A percentile compares a stretch with the other conserved stretches of the same genome.
Conservation (phyloP, 2,329 filamentous ascomycete species). For the Fonsecaea multimorphosa region DNA sequence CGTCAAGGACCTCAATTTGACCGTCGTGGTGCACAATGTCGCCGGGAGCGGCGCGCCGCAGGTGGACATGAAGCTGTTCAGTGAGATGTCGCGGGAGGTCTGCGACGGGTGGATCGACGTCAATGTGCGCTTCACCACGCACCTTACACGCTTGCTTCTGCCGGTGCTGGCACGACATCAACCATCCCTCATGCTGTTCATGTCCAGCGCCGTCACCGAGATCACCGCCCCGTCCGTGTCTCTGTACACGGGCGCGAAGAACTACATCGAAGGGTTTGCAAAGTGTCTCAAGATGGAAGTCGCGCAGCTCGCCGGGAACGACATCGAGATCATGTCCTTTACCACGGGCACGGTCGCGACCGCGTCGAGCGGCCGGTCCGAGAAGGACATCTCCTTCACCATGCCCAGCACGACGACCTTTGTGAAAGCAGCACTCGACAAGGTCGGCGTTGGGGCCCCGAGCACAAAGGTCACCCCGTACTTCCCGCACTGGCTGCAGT, state of each 20-base stretch:
- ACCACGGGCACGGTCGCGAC: slow-evolving; percentile 45
- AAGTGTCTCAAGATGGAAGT: slow-evolving; percentile 53
- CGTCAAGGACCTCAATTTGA: slow-evolving; percentile 52
- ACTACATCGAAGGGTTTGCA: slow-evolving; percentile 52
- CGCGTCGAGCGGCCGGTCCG: slow-evolving; percentile 14
- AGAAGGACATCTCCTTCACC: slow-evolving; percentile 21
- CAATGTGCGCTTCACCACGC: slow-evolving; percentile 59
- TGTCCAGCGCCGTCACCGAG: slow-evolving; percentile 55
- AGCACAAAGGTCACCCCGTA: slow-evolving; percentile 43
- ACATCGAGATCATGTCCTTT: slow-evolving; percentile 51
- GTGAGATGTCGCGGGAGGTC: slow-evolving; percentile 46
- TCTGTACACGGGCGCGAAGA: slow-evolving; percentile 56
- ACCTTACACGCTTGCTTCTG: slow-evolving; percentile 56
- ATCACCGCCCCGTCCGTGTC: slow-evolving; percentile 55
- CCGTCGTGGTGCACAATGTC: slow-evolving; percentile 64
- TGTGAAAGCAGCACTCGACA: slow-evolving; percentile 44
- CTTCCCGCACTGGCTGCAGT: slow-evolving; percentile 45
- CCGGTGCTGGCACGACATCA: slow-evolving; percentile 51
- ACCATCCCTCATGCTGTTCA: slow-evolving; percentile 59
- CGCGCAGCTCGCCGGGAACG: slow-evolving; percentile 44
- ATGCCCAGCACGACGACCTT: slow-evolving; percentile 37
- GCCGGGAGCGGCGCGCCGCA: slow-evolving; percentile 48
- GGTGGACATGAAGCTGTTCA: slow-evolving; percentile 46
- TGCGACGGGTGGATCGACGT: slow-evolving; percentile 54
- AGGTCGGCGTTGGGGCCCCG: slow-evolving; percentile 48